A percentile compares a stretch with the other conserved stretches of the same genome.
phyloP scores from a whole-genome alignment of 495 filamentous ascomycete species.

The Apiosordaria backusii region DNA sequence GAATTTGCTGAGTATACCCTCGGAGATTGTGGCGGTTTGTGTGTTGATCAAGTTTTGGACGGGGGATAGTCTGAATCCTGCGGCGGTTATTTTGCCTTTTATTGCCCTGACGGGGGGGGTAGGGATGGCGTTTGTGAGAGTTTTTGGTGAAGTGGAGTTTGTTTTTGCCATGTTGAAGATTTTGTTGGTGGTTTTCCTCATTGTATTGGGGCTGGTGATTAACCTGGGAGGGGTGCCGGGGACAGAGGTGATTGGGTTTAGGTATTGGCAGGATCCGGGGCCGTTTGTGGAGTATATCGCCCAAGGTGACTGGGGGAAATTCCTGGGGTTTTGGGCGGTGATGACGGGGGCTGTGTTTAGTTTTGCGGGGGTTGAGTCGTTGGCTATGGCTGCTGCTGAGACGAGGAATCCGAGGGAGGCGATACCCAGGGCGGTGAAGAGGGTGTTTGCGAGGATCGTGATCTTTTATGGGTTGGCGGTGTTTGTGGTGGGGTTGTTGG shows the following conservation, averaged over 20 bases:
- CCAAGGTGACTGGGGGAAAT: slow-evolving; percentile 47
- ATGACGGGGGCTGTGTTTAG: slow-evolving; percentile 58
- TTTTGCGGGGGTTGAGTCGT: slow-evolving; percentile 55
- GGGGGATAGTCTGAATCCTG: slow-evolving; percentile 40
- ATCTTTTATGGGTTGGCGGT: slow-evolving; percentile 69
- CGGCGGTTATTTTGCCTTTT: slow-evolving; percentile 54
- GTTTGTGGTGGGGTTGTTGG: slow-evolving; percentile 70
- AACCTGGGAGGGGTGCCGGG: slow-evolving; percentile 58
- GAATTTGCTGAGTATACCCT: slow-evolving; percentile 49
- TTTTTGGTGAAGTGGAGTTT: slow-evolving; percentile 63
- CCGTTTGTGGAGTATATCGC: slow-evolving; percentile 62
- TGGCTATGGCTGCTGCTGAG: slow-evolving; percentile 69
- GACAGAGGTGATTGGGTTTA: slow-evolving; percentile 58
- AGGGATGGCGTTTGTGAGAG: slow-evolving; percentile 52
- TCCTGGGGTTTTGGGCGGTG: slow-evolving; percentile 58
- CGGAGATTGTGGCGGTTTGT: slow-evolving; percentile 59
- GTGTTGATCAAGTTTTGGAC: slow-evolving; percentile 58
- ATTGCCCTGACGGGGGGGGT: slow-evolving; percentile 53
- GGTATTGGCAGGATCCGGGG: slow-evolving; percentile 66
- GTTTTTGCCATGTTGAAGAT: slow-evolving; percentile 60
- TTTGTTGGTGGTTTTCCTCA: slow-evolving; percentile 59
- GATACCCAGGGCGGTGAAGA: slow-evolving; percentile 65
- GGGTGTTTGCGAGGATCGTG: slow-evolving; percentile 67
- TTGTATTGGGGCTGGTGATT: slow-evolving; percentile 65
- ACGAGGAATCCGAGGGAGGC: slow-evolving; percentile 67